phyloP scores from a whole-genome alignment of 495 filamentous ascomycete genomes.

The Aspergillus heteromorphus region DNA sequence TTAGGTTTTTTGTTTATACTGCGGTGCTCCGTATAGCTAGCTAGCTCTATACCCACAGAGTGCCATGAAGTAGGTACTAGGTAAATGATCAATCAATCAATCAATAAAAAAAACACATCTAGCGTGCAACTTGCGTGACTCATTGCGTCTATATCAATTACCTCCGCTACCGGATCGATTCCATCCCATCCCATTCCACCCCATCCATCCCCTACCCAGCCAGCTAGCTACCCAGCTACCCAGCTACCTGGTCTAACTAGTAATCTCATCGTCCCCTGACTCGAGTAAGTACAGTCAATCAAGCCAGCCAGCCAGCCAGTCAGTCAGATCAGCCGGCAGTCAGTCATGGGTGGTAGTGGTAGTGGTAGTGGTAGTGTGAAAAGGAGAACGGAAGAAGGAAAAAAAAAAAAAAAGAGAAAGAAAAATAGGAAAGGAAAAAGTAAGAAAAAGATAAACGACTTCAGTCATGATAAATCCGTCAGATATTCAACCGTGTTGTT shows the following conservation, averaged over 20 bases:
- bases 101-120: background rate
- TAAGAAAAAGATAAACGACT: conserved; percentile 1
- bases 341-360: no score
- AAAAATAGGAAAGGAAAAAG: background rate
- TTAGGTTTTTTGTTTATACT: no score
- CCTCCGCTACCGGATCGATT: background rate
- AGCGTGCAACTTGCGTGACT: conserved; percentile 11
- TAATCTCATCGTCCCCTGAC: background rate
- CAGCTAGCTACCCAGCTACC: no score
- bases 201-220: no score
- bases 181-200: background rate
- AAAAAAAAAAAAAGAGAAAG: background rate
- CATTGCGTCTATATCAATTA: conserved; percentile 13
- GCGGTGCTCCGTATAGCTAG: no score
- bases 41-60: background rate
- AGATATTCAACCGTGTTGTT: background rate
- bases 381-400: background rate
- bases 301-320: background rate
- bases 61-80: no score
- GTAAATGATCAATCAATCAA: no score
- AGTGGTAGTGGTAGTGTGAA: background rate
- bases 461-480: conserved; percentile 12
- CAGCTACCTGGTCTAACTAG: no score
- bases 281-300: no score
- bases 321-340: no score